Evolutionary conservation across 2,329 filamentous ascomycete genomes (phyloP), one percentile per base, ranked within the genome.

Genomic region (Rhynchosporium graminicola): DNA sequence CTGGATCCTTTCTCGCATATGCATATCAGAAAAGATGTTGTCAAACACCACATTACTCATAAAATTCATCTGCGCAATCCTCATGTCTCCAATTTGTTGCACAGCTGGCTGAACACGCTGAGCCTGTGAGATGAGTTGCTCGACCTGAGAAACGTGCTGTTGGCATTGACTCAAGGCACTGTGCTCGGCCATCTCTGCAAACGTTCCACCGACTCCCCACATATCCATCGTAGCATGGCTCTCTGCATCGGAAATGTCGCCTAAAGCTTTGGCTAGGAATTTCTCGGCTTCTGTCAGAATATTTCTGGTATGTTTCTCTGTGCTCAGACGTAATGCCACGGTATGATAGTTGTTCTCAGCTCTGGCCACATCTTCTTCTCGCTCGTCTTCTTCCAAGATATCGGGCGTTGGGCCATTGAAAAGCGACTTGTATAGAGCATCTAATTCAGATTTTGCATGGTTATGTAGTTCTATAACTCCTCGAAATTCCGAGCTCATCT

Each of bases 41-140:
- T 84, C 80, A 66, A 84, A 83, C n/a, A 84, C 75, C 2, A 84
- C 75, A 63, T 84, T 81, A 7, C 75, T 75, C 71, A 83, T 76
- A 13, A 82, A 74, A 59, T 72, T 76, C 0, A 80, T 79, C 46
- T 79, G 75, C 0, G 78, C 77, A 52, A 84, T 79, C 26, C 72
- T 71, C 26, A 82, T 75, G 0, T 70, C 59, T 0, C 73, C 72
- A 58, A 85, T 71, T 3, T 70, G 66, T 2, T 70, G 68, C 1
- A 83, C 73, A 0, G 72, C 63, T 0, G 76, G 77, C 2, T 78
- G 78, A 13, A 77, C 69, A 5, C 72, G 71, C 54, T 73, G 74
- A 2, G 83, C 77, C 56, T 80, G 78, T 5, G 72, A 56, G 6
- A 78, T 72, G 38, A 77, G 65, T 70, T 75, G 75, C 29, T 75